Evolutionary conservation across 495 filamentous ascomycete species (phyloP).

Genomic region (Penicillium soppii): DNA sequence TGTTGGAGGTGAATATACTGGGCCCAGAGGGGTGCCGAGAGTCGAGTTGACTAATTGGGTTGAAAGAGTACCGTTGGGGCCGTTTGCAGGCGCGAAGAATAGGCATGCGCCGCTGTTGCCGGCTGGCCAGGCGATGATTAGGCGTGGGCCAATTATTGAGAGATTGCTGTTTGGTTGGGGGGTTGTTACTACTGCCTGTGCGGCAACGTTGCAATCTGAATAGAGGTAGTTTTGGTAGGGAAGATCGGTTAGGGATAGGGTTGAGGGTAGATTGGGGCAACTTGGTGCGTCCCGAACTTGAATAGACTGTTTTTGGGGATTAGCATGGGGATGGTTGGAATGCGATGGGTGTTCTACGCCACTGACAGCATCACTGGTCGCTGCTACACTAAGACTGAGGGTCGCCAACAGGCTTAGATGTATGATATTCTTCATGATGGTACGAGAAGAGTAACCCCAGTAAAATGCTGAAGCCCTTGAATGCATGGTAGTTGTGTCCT

Average conservation of each 20-base stretch:
- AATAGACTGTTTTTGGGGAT: not conserved
- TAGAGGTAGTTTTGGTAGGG: constrained; percentile 67
- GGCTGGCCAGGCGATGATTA: constrained; percentile 64
- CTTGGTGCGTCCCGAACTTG: not conserved
- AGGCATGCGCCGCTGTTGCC: constrained; percentile 59
- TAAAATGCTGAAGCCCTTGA: not conserved
- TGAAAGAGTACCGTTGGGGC: constrained; percentile 51
- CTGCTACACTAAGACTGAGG: not conserved
- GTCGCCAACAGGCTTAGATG: not conserved
- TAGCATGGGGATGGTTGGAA: not conserved
- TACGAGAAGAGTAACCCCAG: not conserved
- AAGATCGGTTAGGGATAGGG: constrained; percentile 27
- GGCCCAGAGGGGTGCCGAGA: constrained; percentile 27
- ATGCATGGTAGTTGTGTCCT: not conserved
- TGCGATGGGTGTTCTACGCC: not conserved
- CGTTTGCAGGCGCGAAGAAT: constrained; percentile 54
- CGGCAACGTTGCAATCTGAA: constrained; percentile 55
- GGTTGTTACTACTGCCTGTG: constrained; percentile 59
- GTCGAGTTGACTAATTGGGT: constrained; percentile 51
- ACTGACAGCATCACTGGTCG: not conserved
- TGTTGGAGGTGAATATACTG: constrained; percentile 29
- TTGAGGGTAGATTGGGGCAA: constrained; percentile 14
- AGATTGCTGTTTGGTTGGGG: constrained; percentile 54
- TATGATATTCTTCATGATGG: not conserved
- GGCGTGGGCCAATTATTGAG: constrained; percentile 50